Evolutionary conservation across 2,329 filamentous ascomycete genomes (phyloP).

Genomic region (Aspergillus niger): DNA sequence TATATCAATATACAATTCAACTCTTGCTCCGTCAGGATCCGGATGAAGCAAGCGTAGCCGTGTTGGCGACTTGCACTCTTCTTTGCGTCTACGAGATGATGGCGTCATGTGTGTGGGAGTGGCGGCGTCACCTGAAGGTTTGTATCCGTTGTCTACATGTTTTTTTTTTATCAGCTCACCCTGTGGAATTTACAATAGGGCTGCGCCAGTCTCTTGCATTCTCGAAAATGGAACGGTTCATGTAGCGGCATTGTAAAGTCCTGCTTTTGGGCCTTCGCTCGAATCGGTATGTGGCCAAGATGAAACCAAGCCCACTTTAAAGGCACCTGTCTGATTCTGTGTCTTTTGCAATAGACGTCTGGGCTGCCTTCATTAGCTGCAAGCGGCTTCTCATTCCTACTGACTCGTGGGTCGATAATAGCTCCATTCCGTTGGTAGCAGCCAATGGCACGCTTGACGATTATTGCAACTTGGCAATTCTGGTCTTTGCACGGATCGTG

Average conservation of each 20-base stretch:
- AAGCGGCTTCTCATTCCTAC: conserved; percentile 18
- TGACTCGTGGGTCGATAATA: conserved; percentile 18
- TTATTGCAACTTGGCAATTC: conserved; percentile 18
- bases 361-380: conserved; percentile 18
- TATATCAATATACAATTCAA: conserved; percentile 18
- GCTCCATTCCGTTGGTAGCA: conserved; percentile 9
- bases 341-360: conserved; percentile 11
- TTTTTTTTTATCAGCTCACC: background rate
- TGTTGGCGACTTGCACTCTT: conserved; percentile 19
- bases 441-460: conserved; percentile 16
- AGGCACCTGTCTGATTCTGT: background rate
- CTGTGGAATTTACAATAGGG: conserved; percentile 3
- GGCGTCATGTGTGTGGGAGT: conserved; percentile 18
- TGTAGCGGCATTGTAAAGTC: conserved; percentile 18
- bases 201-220: conserved; percentile 15
- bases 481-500: conserved; percentile 17
- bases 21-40: conserved; percentile 16
- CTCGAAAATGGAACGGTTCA: conserved; percentile 19
- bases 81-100: conserved; percentile 24
- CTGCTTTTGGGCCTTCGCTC: conserved; percentile 22
- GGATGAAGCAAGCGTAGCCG: conserved; percentile 7
- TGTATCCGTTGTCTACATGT: background rate
- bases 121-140: conserved; percentile 20
- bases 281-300: conserved; percentile 17
- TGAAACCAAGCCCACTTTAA: background rate